Evolutionary conservation across 805 yeast genomes (phyloP).

Genomic region (Torulaspora maleeae): DNA sequence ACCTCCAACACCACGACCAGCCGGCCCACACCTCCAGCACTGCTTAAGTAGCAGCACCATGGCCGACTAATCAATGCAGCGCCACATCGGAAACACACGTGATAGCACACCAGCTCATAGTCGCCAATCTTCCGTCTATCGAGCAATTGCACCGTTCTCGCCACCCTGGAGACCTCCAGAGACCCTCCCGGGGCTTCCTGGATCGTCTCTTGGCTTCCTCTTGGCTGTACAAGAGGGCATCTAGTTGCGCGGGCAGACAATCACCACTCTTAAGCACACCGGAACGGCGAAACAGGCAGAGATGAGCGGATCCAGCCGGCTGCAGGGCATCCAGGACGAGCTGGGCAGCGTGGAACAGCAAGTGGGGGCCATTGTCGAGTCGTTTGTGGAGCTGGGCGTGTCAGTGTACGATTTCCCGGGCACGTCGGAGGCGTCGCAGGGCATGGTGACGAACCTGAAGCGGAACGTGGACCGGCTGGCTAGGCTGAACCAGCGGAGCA

Average conservation of each 20-base stretch:
- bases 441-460: slow-evolving; percentile 38
- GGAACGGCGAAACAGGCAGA: neutral
- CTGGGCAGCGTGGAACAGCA: slow-evolving; percentile 32
- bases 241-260: too few species aligned
- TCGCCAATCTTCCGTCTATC: neutral
- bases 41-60: neutral
- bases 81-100: neutral
- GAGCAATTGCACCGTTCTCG: neutral
- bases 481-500: slow-evolving; percentile 32
- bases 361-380: slow-evolving; percentile 57
- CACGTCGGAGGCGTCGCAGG: slow-evolving; percentile 70
- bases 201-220: neutral
- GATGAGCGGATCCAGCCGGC: slow-evolving; percentile 9
- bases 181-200: too few species aligned
- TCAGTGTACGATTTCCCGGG: slow-evolving; percentile 92
- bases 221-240: neutral
- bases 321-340: slow-evolving; percentile 28
- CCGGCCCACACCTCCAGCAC: neutral
- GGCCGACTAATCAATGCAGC: neutral
- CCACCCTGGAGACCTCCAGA: neutral
- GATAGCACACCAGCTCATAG: neutral
- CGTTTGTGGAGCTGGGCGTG: slow-evolving; percentile 84
- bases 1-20: neutral
- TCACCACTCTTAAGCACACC: neutral
- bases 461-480: slow-evolving; percentile 41